Evolutionary conservation across 2,329 filamentous ascomycete genomes (phyloP).

Genomic region (Sarocladiaceae sp.): DNA sequence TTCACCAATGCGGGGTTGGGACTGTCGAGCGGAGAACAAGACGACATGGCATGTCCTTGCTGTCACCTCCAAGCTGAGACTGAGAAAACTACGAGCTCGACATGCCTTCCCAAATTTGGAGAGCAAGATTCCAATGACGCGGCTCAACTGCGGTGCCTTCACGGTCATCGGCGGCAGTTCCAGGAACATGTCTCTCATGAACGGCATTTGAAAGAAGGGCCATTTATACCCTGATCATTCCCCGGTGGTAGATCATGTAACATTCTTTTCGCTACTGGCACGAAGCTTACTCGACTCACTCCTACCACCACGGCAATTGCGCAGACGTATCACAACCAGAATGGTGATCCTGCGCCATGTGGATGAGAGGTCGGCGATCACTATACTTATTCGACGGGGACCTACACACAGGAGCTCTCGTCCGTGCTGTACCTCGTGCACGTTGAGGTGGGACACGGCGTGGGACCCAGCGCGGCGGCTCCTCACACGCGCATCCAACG

Average conservation of each 20-base stretch:
- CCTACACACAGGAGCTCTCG: too few species aligned
- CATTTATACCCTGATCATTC: not conserved
- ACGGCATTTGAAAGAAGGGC: not conserved
- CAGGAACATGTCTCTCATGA: not conserved
- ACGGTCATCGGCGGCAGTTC: not conserved
- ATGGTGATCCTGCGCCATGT: not conserved
- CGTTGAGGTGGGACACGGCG: not conserved
- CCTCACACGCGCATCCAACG: not conserved
- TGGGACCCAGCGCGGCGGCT: not conserved
- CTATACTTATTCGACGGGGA: too few species aligned
- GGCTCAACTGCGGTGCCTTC: constrained; percentile 4
- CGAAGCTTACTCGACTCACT: too few species aligned
- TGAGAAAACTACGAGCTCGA: too few species aligned
- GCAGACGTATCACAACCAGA: not conserved
- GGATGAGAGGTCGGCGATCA: not conserved
- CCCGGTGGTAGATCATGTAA: not conserved
- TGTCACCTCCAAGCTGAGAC: too few species aligned
- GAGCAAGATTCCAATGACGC: not conserved
- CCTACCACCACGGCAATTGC: not conserved
- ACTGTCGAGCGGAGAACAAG: too few species aligned
- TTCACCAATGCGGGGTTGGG: not conserved
- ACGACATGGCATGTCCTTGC: too few species aligned
- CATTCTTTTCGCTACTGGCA: too few species aligned
- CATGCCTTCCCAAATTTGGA: too few species aligned
- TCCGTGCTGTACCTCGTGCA: too few species aligned